Base-by-base conservation (phyloP, 2,329 filamentous ascomycete species). In the Pseudocercospora vitis region DNA sequence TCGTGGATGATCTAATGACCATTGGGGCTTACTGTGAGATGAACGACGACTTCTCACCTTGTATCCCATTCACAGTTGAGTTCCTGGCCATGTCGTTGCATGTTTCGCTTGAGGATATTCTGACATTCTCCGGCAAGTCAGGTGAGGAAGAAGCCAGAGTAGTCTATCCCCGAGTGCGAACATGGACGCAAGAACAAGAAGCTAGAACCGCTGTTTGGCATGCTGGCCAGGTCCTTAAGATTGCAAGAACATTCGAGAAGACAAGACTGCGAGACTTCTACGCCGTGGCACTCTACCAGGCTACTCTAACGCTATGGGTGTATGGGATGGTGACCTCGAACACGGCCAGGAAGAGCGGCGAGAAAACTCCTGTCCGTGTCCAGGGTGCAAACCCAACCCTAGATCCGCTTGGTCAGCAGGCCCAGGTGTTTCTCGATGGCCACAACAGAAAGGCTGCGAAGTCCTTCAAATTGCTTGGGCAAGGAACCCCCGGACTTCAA, bases 221-320 rank as follows among this genome's bases (percentile, higher is more conserved):
- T 59, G 85, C 85, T 1, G 84, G 82, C 0, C 85, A 87, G 66
- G 76, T 86, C 1, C 65, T 88, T 7, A 77, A 81, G 3, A 76
- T 80, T 44, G 84, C 83, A 4, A 52, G 59, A 9, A 46, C 32
- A 2, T 65, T 65, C 31, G 63, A 65, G 50, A 61, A 63, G 39
- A 63, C 59, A 2, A 51, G 55, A 31, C 49, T 67, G 12, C 79
- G 81, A 40, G 82, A 85, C 57, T 88, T 88, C 66, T 81, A 82
- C 60, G 83, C 85, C 0, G 79, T 88, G 7, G 82, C 80, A 0
- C 76, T 87, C 0, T 86, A 87, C 63, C 84, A 88, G 62, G 83
- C 83, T 2, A 77, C 80, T 4, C 73, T 89, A 2, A 80, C 81
- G 1, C 69, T 89, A 7, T 89, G 86, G 86, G 80, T 80, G 0